Evolutionary conservation across 306 rosid species (phyloP), one percentile per base, ranked within the genome.

Genomic region (Parietaria judaica): DNA sequence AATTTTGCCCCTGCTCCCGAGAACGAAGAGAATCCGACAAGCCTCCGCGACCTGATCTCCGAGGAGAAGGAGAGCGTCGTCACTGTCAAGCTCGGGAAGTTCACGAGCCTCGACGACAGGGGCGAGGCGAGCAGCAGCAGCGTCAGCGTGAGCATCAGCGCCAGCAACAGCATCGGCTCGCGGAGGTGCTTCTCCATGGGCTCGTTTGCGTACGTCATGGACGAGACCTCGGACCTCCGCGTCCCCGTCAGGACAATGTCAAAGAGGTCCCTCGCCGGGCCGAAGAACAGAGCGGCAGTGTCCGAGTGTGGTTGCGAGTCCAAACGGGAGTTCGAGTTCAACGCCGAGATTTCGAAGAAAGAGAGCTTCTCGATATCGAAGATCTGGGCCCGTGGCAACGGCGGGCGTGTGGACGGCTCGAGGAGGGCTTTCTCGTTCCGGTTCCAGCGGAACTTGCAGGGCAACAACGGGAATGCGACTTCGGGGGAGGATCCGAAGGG

Each of bases 171-270:
- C 61, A 83, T 66, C 48, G 97, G 86, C 73, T 70, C 78, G 12
- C 85, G 97, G 54, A 82, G 99, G 78, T 94, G 99, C 35, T 94
- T 94, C 60, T 94, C 99, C 0, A 94, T 88, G 99, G 99, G 95
- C 10, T 86, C 91, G 0, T 86, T 94, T 75, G 84, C 84, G 52
- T 88, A 94, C 73, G 84, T 86, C 48, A 78, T 94, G 97, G 97
- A 86, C 23, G 99, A 86, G 66, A 86, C 65, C 57, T 76, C 82
- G 3, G 71, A 81, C 7, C 56, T 94, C 37, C 86, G 77, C 63
- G 97, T 94, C 8, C 89, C 99, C 7, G 84, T 94, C 45, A 80
- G 84, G 61, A 78, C 84, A 0, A 80, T 83, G 3, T 58, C 77
- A 38, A 84, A 80, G 60, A 83, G 67, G 64, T 63, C 52, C 47